phyloP scores from a whole-genome alignment of 2,329 filamentous ascomycete species.

The Xylaria sp. region DNA sequence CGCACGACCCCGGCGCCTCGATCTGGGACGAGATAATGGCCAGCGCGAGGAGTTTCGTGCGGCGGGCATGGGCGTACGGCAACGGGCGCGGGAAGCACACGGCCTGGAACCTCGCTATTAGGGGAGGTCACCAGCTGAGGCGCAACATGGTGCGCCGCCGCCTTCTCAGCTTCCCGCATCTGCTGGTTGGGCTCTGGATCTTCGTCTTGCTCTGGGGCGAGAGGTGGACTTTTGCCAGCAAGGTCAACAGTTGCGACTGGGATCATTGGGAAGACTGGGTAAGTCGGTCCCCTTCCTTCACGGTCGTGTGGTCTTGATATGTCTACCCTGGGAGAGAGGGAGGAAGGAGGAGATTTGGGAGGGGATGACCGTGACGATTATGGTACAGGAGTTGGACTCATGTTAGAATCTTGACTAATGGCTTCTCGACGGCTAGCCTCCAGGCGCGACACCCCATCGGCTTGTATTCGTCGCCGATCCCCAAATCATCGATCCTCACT shows the following conservation, averaged over 20 bases:
- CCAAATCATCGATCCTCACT: constrained; percentile 92
- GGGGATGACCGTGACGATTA: neutral
- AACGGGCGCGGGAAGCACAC: constrained; percentile 55
- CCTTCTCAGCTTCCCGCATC: constrained; percentile 72
- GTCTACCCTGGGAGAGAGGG: neutral
- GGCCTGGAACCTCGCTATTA: constrained; percentile 49
- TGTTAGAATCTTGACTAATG: constrained; percentile 20
- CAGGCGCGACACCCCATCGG: constrained; percentile 81
- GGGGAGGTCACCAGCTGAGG: constrained; percentile 50
- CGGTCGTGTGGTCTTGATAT: neutral
- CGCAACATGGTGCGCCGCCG: constrained; percentile 62
- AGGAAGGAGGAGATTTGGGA: neutral
- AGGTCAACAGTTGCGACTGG: constrained; percentile 81
- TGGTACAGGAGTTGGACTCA: neutral
- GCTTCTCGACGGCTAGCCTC: constrained; percentile 66
- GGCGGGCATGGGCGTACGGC: constrained; percentile 55
- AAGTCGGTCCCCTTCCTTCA: constrained; percentile 48
- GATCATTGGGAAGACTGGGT: constrained; percentile 94
- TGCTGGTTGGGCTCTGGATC: constrained; percentile 79
- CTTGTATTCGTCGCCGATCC: constrained; percentile 89
- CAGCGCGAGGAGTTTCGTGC: constrained; percentile 45
- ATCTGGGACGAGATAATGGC: constrained; percentile 53
- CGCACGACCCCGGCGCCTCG: constrained; percentile 48
- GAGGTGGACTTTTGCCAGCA: constrained; percentile 77
- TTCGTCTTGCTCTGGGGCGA: constrained; percentile 86